These are phyloP conservation scores for Metrosideros polymorpha DNA, from an alignment of 441 rosid genomes.

Conservation along the genomic window DNA sequence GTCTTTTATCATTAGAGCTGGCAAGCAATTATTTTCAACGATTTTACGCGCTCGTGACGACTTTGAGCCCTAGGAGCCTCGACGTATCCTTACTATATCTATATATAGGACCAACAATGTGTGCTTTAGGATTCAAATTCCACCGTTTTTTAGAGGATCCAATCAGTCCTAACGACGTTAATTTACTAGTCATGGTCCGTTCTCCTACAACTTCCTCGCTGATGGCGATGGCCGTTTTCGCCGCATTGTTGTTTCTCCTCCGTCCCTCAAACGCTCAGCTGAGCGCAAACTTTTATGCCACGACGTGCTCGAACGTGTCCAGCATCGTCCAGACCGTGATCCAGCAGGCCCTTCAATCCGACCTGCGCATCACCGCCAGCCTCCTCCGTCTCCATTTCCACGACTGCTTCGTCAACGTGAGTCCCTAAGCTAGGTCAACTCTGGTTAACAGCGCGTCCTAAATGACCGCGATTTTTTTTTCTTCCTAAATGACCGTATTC, in stretches of 20 bases:
- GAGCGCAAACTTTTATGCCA: background rate
- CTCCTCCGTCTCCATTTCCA: background rate
- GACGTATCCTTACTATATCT: background rate
- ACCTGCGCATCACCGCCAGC: background rate
- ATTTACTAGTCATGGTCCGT: background rate
- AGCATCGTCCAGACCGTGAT: background rate
- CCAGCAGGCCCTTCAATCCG: background rate
- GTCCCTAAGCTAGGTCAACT: background rate
- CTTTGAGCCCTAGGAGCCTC: background rate
- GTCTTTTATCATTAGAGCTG: background rate
- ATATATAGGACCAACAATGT: background rate
- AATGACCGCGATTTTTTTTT: background rate
- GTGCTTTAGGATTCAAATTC: background rate
- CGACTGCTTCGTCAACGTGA: background rate
- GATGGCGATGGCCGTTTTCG: background rate
- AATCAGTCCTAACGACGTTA: background rate
- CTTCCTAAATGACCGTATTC: background rate
- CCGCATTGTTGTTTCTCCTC: background rate
- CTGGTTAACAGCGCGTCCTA: background rate
- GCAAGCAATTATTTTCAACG: background rate
- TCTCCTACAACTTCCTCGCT: background rate
- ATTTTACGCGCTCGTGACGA: background rate
- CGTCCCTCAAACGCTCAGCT: background rate
- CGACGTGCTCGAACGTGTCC: background rate
- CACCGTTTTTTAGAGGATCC: background rate